Base-by-base conservation (phyloP, 2,329 filamentous ascomycete genomes). In the Penicillium janthinellum region DNA sequence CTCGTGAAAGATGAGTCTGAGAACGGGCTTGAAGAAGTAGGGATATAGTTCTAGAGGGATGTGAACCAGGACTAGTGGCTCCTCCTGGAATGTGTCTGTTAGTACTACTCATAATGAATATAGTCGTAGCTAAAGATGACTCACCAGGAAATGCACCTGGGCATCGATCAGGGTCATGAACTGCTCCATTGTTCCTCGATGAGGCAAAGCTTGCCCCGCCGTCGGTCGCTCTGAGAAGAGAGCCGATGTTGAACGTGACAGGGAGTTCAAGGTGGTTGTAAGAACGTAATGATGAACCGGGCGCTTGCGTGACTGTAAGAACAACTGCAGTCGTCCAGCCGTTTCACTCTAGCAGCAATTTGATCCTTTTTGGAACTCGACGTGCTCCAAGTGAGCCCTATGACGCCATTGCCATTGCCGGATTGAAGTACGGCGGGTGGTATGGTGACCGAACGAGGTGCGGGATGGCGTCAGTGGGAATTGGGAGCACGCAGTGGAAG, bases 41-140 rank as follows among this genome's bases (percentile, higher is more conserved):
- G 89, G 82, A 76, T 96, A 88, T 50, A 95, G 83, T 56, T 88
- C 82, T 62, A 96, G 80, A 1, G 94, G 93, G 59, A 98, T 93
- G 75, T 97, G 93, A 71, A 98, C 92, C 61, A 99, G 83, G 70
- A 88, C 92, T 69, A 96, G 87, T 64, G 88, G 89, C 67, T 92
- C 92, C 71, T 96, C 90, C 95, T 98, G 52, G 1, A 5, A 38
- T 37, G 14, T 11, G 53, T 42, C 14, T 2, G 6, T 12, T 22
- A 45, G 17, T 12, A 22, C 17, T 11, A 8, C 38, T 22, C 42
- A 45, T 8, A 17, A 5, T 8, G 20, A 47, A 2, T n/a, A 48
- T 15, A 10, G 6, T 14, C 4, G 4, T 12, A 22, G n/a, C 3
- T n/a, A 6, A 22, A n/a, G 34, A 25, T 12, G 12, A 60, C 64